Evolutionary conservation across 2,329 filamentous ascomycete genomes (phyloP).

Genomic region (Aspergillus sclerotialis): DNA sequence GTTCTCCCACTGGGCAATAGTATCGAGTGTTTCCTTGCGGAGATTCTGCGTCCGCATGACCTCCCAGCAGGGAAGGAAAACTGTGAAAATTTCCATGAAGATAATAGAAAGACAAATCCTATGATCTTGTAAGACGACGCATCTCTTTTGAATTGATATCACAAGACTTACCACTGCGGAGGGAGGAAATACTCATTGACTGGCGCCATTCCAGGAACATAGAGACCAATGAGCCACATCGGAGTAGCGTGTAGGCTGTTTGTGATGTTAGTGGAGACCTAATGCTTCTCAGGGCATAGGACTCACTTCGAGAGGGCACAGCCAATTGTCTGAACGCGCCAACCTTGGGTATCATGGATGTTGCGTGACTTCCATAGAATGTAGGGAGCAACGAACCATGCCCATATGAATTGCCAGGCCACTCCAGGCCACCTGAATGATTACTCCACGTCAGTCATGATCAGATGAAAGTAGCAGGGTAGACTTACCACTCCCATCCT

Average conservation of each 20-base stretch:
- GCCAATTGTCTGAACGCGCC: constrained; percentile 56
- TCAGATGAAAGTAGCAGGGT: not conserved
- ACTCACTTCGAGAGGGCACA: constrained; percentile 39
- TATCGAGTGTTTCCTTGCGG: constrained; percentile 27
- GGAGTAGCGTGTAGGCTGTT: constrained; percentile 56
- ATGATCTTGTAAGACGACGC: constrained; percentile 1
- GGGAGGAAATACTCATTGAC: constrained; percentile 53
- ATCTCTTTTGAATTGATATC: constrained; percentile 1
- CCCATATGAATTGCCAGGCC: constrained; percentile 26
- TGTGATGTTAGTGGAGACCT: constrained; percentile 1
- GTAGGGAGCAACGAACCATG: constrained; percentile 13
- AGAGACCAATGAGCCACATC: constrained; percentile 56
- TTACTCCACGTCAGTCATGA: not conserved
- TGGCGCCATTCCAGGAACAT: constrained; percentile 45
- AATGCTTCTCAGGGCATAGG: constrained; percentile 15
- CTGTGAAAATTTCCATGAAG: constrained; percentile 56
- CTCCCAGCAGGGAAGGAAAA: constrained; percentile 58
- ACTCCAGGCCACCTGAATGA: constrained; percentile 10
- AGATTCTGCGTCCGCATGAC: constrained; percentile 35
- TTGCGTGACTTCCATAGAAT: constrained; percentile 55
- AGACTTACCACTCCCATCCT: constrained; percentile 57
- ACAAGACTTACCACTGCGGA: constrained; percentile 51
- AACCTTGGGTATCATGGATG: constrained; percentile 60
- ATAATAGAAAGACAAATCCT: constrained; percentile 54
- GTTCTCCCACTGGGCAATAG: constrained; percentile 32